Evolutionary conservation across 768 basidiomycete species (phyloP).

Genomic region (Asterophora lycoperdoides): DNA sequence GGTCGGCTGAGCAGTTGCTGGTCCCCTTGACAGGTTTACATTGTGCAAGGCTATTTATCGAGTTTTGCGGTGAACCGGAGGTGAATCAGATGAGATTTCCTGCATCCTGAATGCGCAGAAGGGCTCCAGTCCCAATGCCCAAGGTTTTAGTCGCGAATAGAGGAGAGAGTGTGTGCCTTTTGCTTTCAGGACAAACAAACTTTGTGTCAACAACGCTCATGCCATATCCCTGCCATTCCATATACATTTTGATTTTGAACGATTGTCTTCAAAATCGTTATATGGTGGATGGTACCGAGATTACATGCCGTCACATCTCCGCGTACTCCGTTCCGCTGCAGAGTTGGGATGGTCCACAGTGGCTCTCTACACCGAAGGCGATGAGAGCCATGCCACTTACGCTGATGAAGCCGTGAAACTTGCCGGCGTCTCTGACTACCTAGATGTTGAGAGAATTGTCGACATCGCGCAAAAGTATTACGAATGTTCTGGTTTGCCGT

Average conservation of each 20-base stretch:
- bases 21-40: not conserved
- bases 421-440: constrained; percentile 54
- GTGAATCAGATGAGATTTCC: no score
- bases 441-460: constrained; percentile 29
- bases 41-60: not conserved
- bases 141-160: constrained; percentile 77
- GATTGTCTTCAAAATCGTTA: no score
- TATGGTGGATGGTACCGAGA: no score
- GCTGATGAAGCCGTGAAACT: constrained; percentile 88
- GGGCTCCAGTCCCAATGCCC: constrained; percentile 28
- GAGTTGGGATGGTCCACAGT: constrained; percentile 66
- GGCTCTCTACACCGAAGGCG: constrained; percentile 81
- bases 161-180: constrained; percentile 50
- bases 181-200: constrained; percentile 20
- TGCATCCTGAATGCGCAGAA: not conserved
- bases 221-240: no score
- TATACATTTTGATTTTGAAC: no score
- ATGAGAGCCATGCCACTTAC: constrained; percentile 76
- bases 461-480: constrained; percentile 25
- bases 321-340: constrained; percentile 77
- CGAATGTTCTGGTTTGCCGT: not conserved
- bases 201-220: constrained; percentile 14
- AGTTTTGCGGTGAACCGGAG: not conserved
- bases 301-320: no score
- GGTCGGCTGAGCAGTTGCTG: constrained; percentile 12